A percentile compares a stretch with the other conserved stretches of the same genome.
Conservation (phyloP, 257 asterid genomes). For the Coffea canephora region DNA sequence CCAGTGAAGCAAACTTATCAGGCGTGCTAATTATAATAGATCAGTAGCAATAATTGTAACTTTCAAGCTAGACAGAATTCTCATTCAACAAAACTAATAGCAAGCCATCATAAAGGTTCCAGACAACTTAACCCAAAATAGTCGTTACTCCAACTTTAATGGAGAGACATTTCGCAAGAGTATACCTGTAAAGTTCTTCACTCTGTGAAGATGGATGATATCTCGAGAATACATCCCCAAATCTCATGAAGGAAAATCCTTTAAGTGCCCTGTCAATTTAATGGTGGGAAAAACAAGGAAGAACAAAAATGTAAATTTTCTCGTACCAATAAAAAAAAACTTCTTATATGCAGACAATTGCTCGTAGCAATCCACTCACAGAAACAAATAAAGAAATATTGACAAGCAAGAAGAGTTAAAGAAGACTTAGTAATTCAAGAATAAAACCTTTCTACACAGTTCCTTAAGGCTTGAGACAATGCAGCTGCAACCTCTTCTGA, state of each 20-base stretch:
- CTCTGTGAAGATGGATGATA: slow-evolving; percentile 73
- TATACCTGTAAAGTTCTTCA: slow-evolving; percentile 85
- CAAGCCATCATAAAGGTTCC: not conserved
- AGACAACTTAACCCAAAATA: not conserved
- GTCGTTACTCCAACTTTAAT: not conserved
- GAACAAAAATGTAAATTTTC: slow-evolving; percentile 17
- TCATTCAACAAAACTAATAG: not conserved
- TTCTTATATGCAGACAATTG: not conserved
- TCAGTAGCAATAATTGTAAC: not conserved
- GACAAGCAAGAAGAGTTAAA: slow-evolving; percentile 21
- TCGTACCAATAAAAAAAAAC: slow-evolving; percentile 5
- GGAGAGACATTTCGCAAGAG: not conserved
- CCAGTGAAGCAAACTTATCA: not conserved
- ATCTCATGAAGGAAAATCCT: slow-evolving; percentile 82
- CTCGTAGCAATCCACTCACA: not conserved
- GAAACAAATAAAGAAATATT: not conserved
- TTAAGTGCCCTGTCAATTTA: slow-evolving; percentile 69
- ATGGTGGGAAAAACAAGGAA: slow-evolving; percentile 13
- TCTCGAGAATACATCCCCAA: slow-evolving; percentile 88
- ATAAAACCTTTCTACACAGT: slow-evolving; percentile 78
- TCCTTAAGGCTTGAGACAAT: slow-evolving; percentile 90
- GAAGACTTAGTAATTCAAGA: slow-evolving; percentile 13
- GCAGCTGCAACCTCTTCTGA: slow-evolving; percentile 97
- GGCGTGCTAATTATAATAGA: not conserved
- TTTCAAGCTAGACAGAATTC: not conserved